These are phyloP conservation scores for Candida nonsorbophila DNA, from an alignment of 805 yeast genomes.

Conservation along the genomic window DNA sequence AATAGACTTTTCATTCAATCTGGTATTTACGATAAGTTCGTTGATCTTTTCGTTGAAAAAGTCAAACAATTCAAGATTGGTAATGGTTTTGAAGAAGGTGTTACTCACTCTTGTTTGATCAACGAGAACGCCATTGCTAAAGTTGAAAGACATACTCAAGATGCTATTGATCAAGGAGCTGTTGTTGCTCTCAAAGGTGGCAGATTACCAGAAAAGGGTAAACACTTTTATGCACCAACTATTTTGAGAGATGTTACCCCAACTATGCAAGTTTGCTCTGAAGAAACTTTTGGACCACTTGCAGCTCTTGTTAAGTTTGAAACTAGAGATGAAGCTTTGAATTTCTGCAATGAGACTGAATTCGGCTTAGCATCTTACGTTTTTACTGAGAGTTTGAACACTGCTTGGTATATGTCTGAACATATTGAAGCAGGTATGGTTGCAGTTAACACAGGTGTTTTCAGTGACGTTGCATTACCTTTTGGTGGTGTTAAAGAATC, in stretches of 20 bases:
- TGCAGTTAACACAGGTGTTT: conserved; percentile 53
- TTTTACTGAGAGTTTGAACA: conserved; percentile 47
- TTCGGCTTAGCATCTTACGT: conserved; percentile 59
- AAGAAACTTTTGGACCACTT: conserved; percentile 65
- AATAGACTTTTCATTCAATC: conserved; percentile 66
- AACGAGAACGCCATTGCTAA: conserved; percentile 46
- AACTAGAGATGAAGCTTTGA: conserved; percentile 48
- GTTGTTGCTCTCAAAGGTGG: conserved; percentile 48
- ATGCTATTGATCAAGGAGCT: conserved; percentile 54
- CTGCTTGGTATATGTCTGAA: conserved; percentile 48
- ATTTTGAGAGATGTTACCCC: conserved; percentile 47
- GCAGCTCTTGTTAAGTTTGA: conserved; percentile 53
- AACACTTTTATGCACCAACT: conserved; percentile 50
- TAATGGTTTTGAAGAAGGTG: conserved; percentile 46
- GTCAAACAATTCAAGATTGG: conserved; percentile 49
- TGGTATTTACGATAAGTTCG: conserved; percentile 58
- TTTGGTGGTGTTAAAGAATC: conserved; percentile 77
- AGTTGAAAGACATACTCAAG: conserved; percentile 49
- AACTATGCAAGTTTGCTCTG: conserved; percentile 45
- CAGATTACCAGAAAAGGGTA: conserved; percentile 43
- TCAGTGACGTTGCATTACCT: conserved; percentile 57
- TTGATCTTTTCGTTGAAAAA: conserved; percentile 41
- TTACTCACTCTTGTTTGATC: conserved; percentile 56
- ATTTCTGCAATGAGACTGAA: conserved; percentile 48
- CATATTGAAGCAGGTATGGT: conserved; percentile 64